A percentile compares a stretch with the other conserved stretches of the same genome.
phyloP scores from a whole-genome alignment of 2,329 filamentous ascomycete genomes.

The Alternaria gansuensis region DNA sequence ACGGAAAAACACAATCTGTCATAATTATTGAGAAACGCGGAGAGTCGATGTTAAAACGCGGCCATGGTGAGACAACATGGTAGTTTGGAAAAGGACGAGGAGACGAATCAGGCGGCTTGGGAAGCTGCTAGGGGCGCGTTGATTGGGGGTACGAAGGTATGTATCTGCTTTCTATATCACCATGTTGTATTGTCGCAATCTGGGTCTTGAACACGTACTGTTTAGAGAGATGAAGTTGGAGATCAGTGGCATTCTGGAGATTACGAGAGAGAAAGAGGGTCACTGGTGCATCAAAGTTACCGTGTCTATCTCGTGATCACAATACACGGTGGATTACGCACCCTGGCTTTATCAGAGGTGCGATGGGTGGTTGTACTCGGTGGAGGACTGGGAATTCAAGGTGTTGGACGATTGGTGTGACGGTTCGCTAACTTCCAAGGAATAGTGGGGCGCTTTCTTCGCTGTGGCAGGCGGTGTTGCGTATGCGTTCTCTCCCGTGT shows the following conservation, averaged over 20 bases:
- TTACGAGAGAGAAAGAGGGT: background rate
- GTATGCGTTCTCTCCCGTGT: slow-evolving; percentile 73
- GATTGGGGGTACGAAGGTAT: slow-evolving; percentile 71
- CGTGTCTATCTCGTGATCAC: background rate
- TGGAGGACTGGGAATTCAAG: background rate
- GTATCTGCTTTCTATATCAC: slow-evolving; percentile 14
- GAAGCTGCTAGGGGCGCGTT: slow-evolving; percentile 74
- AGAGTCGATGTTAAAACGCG: no score
- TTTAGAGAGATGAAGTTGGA: no score
- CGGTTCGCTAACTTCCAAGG: background rate
- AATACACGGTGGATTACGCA: no score
- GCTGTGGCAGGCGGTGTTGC: slow-evolving; percentile 70
- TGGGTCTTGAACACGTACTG: no score
- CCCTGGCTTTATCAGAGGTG: no score
- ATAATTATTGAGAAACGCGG: no score
- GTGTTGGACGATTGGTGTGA: background rate
- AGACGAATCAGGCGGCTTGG: slow-evolving; percentile 75
- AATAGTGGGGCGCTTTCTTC: slow-evolving; percentile 72
- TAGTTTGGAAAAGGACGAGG: slow-evolving; percentile 67
- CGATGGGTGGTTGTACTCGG: no score
- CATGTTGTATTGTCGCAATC: background rate
- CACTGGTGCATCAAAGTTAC: background rate
- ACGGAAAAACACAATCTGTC: no score
- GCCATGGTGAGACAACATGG: slow-evolving; percentile 61
- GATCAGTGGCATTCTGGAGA: no score